Percentiles rank a stretch among this genome's conserved stretches.
These are phyloP conservation scores for Vigna nakashimae DNA, from an alignment of 306 rosid genomes.

Conservation along the genomic window DNA sequence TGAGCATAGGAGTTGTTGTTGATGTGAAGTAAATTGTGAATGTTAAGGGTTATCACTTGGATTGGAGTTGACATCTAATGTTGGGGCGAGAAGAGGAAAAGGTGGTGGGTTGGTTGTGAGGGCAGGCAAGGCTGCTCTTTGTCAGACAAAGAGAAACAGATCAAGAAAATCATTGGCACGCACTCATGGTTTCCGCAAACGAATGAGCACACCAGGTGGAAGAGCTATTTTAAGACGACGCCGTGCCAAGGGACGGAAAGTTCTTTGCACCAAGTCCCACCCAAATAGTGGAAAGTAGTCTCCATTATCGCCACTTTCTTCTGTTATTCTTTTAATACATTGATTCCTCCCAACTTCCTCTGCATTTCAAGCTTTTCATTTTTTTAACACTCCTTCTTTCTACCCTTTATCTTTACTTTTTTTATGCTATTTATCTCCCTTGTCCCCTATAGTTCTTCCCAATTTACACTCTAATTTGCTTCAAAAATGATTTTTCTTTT, in stretches of 20 bases:
- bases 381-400: slow-evolving; percentile 18
- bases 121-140: slow-evolving; percentile 84
- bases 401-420: slow-evolving; percentile 30
- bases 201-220: slow-evolving; percentile 91
- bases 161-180: slow-evolving; percentile 90
- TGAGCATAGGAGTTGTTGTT: not conserved
- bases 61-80: slow-evolving; percentile 57
- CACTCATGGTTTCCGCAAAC: slow-evolving; percentile 83
- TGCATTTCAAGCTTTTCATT: slow-evolving; percentile 34
- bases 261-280: slow-evolving; percentile 87
- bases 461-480: slow-evolving; percentile 18
- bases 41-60: slow-evolving; percentile 66
- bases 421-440: not conserved
- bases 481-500: not conserved
- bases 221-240: slow-evolving; percentile 83
- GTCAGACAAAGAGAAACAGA: slow-evolving; percentile 87
- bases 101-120: slow-evolving; percentile 71
- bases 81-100: slow-evolving; percentile 58
- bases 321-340: slow-evolving; percentile 24
- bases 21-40: slow-evolving; percentile 13
- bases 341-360: slow-evolving; percentile 20
- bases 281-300: slow-evolving; percentile 72
- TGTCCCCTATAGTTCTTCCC: slow-evolving; percentile 30
- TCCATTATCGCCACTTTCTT: not conserved
- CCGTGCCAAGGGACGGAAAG: slow-evolving; percentile 90